Evolutionary conservation across 176 grass and related monocot genomes (phyloP), one percentile per base, ranked within the genome.

Genomic region (Alloteropsis semialata): DNA sequence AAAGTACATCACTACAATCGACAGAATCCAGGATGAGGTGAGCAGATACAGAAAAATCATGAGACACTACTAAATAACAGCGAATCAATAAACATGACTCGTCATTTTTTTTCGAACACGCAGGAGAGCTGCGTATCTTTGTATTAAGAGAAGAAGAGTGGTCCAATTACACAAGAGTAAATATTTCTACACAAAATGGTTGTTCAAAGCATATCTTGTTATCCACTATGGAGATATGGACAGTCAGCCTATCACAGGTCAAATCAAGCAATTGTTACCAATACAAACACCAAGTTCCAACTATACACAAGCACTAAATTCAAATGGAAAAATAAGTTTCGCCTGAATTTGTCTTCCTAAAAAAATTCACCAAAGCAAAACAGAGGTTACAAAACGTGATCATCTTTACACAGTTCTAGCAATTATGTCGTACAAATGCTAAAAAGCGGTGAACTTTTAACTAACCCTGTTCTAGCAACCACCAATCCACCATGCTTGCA

Each of bases 51-150:
- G 25, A 46, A 85, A 75, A 75, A 54, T 80, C n/a, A 69, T 27
- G 76, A 0, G 44, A 42, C 0, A n/a, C 13, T 77, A 51, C 4
- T 46, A 24, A 38, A 69, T 53, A 76, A 60, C 39, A 51, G 53
- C 18, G 6, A 41, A 39, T 61, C 5, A 14, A 70, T 16, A 39
- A 12, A 76, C 41, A 77, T 82, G 72, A 53, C 77, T 87, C 14
- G n/a, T 16, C 43, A 81, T 54, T 81, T 85, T 81, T 72, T 37
- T 71, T n/a, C n/a, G n/a, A n/a, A n/a, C n/a, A n/a, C n/a, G n/a
- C n/a, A n/a, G n/a, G n/a, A n/a, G n/a, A n/a, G n/a, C n/a, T n/a
- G n/a, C n/a, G n/a, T n/a, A n/a, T n/a, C n/a, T n/a, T n/a, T n/a
- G n/a, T n/a, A n/a, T n/a, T n/a, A n/a, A n/a, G n/a, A n/a, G n/a